These are phyloP conservation scores for Talaromyces adpressus DNA, from an alignment of 495 filamentous ascomycete genomes.

Conservation along the genomic window DNA sequence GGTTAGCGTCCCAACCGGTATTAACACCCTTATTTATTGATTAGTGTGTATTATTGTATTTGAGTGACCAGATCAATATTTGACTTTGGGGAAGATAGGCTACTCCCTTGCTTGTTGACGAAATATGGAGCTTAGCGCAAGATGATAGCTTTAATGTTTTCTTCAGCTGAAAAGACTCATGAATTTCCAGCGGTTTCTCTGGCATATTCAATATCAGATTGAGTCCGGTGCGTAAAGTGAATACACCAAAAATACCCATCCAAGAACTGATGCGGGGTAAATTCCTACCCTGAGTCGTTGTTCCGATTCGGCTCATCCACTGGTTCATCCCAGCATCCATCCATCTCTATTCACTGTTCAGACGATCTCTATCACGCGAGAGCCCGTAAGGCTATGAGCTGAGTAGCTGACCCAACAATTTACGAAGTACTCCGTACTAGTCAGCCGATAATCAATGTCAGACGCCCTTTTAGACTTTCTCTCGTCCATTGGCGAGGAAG, in stretches of 20 bases:
- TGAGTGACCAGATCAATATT: background rate
- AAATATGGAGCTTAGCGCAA: no score
- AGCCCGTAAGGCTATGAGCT: background rate
- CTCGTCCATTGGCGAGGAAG: slow-evolving; percentile 25
- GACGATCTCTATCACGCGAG: background rate
- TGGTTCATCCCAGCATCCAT: background rate
- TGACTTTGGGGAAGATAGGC: background rate
- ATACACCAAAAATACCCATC: background rate
- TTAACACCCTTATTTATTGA: background rate
- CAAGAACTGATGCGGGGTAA: background rate
- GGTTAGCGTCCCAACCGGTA: background rate
- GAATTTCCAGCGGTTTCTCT: background rate
- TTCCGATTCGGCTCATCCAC: background rate
- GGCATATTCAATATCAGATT: background rate
- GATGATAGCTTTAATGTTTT: no score
- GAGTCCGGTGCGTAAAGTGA: background rate
- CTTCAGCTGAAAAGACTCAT: no score
- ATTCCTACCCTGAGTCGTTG: background rate
- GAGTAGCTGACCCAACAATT: background rate
- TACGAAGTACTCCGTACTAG: background rate
- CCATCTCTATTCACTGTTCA: background rate
- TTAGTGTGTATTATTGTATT: background rate
- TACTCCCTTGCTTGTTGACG: no score
- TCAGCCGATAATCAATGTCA: slow-evolving; percentile 5
- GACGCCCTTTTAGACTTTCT: slow-evolving; percentile 12